A percentile compares a stretch with the other conserved stretches of the same genome.
Evolutionary conservation across 2,329 filamentous ascomycete genomes (phyloP).

Genomic region (Nemania sp.): DNA sequence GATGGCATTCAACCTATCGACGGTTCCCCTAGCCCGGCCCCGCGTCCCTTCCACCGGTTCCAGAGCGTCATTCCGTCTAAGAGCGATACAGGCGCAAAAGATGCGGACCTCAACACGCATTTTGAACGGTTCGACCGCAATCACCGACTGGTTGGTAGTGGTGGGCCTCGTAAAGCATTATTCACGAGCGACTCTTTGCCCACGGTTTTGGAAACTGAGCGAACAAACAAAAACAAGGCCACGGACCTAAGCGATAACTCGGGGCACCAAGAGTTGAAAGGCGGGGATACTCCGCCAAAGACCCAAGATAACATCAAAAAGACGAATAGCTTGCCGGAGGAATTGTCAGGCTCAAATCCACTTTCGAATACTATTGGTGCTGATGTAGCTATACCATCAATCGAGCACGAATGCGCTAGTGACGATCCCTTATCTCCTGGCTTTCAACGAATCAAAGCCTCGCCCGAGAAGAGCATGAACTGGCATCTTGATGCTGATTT

Average conservation of each 20-base stretch:
- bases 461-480: conserved; percentile 56
- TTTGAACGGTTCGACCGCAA: conserved; percentile 39
- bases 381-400: conserved; percentile 32
- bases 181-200: conserved; percentile 41
- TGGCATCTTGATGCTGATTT: conserved; percentile 63
- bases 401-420: conserved; percentile 32
- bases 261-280: conserved; percentile 28
- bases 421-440: conserved; percentile 31
- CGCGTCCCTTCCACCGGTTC: conserved; percentile 32
- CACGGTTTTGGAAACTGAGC: too few relatives aligned
- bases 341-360: not conserved
- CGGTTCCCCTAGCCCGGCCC: conserved; percentile 40
- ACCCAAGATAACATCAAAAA: conserved; percentile 15
- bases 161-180: conserved; percentile 37
- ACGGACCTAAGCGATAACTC: conserved; percentile 36
- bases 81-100: conserved; percentile 32
- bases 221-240: too few relatives aligned
- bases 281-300: conserved; percentile 22
- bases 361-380: conserved; percentile 3
- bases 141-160: conserved; percentile 33
- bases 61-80: conserved; percentile 20
- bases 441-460: conserved; percentile 29
- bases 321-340: not conserved
- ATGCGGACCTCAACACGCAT: conserved; percentile 38
- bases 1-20: conserved; percentile 31